These are phyloP conservation scores for Tetrapyrgos nigripes DNA, from an alignment of 1,284 basidiomycete genomes.

Conservation along the genomic window DNA sequence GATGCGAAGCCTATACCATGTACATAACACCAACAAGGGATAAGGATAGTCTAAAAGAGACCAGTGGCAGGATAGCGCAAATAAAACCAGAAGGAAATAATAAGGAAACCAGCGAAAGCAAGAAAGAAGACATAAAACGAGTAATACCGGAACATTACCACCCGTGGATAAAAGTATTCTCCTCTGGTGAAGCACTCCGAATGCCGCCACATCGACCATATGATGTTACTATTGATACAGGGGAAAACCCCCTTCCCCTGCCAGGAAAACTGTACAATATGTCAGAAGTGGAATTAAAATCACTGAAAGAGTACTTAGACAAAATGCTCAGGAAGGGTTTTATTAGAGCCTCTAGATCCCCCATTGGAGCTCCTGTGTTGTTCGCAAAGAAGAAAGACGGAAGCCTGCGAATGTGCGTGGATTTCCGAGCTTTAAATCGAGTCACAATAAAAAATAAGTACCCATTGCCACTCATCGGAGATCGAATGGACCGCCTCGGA, in stretches of 20 bases:
- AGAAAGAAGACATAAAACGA: background rate
- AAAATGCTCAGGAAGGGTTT: slow-evolving; percentile 23
- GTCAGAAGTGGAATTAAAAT: background rate
- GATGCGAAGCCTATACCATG: background rate
- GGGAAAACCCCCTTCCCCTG: background rate
- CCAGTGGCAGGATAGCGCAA: background rate
- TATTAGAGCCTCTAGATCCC: slow-evolving; percentile 23
- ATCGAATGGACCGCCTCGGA: background rate
- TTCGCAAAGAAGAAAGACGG: slow-evolving; percentile 47
- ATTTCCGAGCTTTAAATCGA: background rate
- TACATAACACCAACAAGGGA: too few species aligned
- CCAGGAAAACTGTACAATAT: background rate
- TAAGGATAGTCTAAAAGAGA: too few species aligned
- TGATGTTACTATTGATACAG: background rate
- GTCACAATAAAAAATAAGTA: background rate
- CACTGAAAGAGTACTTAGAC: too few species aligned
- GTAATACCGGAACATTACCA: background rate
- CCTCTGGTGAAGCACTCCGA: background rate
- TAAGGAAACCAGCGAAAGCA: too few species aligned
- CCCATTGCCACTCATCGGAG: background rate
- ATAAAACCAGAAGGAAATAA: background rate
- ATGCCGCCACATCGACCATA: background rate
- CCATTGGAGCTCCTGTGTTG: slow-evolving; percentile 33
- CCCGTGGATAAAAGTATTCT: background rate
- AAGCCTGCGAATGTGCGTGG: slow-evolving; percentile 23